Evolutionary conservation across 495 filamentous ascomycete genomes (phyloP), one percentile per base, ranked within the genome.

Genomic region (Daldinia vernicosa): DNA sequence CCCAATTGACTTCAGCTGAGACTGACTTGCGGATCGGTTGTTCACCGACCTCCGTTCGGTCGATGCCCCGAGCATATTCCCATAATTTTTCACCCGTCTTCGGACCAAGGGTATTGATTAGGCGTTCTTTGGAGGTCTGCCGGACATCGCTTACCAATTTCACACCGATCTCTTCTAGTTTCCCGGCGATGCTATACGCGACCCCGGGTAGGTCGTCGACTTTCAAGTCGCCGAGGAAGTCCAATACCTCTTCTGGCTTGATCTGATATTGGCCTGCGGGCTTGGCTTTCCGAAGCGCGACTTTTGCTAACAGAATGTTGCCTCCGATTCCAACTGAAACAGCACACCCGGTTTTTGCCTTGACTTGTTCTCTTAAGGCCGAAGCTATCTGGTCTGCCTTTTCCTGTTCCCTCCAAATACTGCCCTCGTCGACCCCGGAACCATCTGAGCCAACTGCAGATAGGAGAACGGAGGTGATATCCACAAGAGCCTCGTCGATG

Each of bases 1-100:
- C 95, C 96, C 96, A 99, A 73, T 97, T 99, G 64, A 99, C 93
- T 67, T 98, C 94, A 0, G 94, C 95, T 1, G 94, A 97, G 12
- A 98, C 92, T 0, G 94, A 97, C 75, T 98, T 97, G 35, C 95
- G 87, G 14, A 84, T 80, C 7, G 82, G 82, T 75, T 94, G 90
- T 51, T 93, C 91, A 33, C 95, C 95, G 28, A 98, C 93, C 78
- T 97, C 94, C 0, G 88, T 84, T 47, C 86, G 83, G 78, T 99
- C 96, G 59, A 98, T 93, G 1, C 95, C 95, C 14, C 94, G 88
- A 28, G 95, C 86, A 74, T 96, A 97, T 59, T 97, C 92, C 87
- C 89, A 97, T 6, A 99, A 84, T 78, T 92, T 97, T 62, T 92
- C 90, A 6, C 95, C 96, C 1, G 93, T 98, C 77, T 97, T 98